phyloP scores from a whole-genome alignment of 306 rosid genomes.

The Astragalus membranaceus region DNA sequence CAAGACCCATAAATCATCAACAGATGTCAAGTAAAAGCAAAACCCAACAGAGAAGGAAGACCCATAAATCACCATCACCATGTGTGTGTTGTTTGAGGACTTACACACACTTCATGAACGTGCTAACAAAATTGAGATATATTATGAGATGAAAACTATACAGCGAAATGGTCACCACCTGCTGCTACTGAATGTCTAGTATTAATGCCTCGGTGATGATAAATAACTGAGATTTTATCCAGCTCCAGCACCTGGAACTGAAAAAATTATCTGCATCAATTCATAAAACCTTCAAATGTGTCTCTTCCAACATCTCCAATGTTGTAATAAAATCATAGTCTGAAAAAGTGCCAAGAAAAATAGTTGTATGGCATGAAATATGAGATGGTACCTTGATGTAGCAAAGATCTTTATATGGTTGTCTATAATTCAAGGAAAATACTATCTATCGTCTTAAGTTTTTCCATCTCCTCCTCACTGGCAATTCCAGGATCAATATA shows the following conservation, averaged over 20 bases:
- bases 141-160: neutral
- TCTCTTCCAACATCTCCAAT: neutral
- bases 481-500: too few relatives aligned
- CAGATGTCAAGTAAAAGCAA: too few relatives aligned
- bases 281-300: neutral
- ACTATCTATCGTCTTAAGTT: too few relatives aligned
- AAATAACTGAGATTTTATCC: conserved; percentile 28
- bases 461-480: too few relatives aligned
- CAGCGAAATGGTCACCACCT: too few relatives aligned
- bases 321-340: conserved; percentile 1
- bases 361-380: conserved; percentile 1
- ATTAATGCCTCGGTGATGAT: neutral
- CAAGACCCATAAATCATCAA: too few relatives aligned
- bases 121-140: neutral
- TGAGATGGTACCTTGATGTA: conserved; percentile 21
- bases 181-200: neutral
- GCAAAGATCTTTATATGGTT: conserved; percentile 8
- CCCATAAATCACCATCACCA: too few relatives aligned
- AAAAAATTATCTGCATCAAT: neutral
- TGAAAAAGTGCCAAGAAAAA: neutral
- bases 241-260: neutral
- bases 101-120: too few relatives aligned
- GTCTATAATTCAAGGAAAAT: conserved; percentile 52
- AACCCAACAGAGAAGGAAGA: too few relatives aligned
- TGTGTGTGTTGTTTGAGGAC: too few relatives aligned